A percentile compares a stretch with the other conserved stretches of the same genome.
phyloP scores from a whole-genome alignment of 2,329 filamentous ascomycete genomes.

The Microcyclosporella mali region DNA sequence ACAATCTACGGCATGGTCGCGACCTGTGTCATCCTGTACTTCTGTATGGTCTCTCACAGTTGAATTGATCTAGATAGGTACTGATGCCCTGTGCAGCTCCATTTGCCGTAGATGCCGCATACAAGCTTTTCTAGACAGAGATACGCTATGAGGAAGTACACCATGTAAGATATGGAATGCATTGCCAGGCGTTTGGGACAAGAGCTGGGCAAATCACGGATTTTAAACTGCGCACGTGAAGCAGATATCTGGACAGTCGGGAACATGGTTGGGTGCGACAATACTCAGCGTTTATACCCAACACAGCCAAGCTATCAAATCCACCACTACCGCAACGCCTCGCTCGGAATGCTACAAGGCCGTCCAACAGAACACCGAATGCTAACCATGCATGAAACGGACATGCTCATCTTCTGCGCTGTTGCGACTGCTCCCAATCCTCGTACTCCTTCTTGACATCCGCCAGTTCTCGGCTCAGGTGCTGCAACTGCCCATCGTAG shows the following conservation, averaged over 20 bases:
- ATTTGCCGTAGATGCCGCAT: constrained; percentile 50
- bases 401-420: background rate
- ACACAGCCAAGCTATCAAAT: background rate
- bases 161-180: constrained; percentile 1
- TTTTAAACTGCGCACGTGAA: background rate
- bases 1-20: constrained; percentile 63
- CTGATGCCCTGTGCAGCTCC: constrained; percentile 39
- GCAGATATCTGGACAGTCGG: background rate
- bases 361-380: background rate
- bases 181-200: background rate
- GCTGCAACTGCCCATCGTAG: constrained; percentile 71
- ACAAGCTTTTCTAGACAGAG: constrained; percentile 39
- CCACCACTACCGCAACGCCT: background rate
- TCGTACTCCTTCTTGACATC: constrained; percentile 55
- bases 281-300: background rate
- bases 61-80: too few species aligned
- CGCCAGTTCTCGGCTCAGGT: constrained; percentile 62
- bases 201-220: background rate
- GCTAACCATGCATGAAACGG: background rate
- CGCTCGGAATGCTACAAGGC: background rate
- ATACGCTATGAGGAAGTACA: background rate
- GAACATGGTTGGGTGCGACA: background rate
- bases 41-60: constrained; percentile 54
- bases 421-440: constrained; percentile 43
- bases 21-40: constrained; percentile 63